Conservation (phyloP, 2,329 filamentous ascomycete genomes). For the Eutypella sp. region DNA sequence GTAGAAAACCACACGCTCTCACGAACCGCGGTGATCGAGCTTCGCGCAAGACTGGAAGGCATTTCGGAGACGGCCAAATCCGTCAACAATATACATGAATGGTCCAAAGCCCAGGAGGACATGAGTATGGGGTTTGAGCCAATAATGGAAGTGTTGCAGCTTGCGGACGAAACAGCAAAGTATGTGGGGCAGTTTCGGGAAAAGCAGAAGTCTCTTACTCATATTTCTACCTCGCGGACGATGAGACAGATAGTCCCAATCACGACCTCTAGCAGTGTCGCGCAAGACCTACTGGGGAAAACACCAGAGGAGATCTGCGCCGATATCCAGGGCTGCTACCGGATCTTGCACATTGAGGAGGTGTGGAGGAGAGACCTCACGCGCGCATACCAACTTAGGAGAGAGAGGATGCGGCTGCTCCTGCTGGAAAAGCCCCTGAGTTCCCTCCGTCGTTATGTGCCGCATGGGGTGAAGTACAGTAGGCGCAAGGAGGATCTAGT, state of each 20-base stretch:
- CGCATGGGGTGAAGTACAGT: slow-evolving; percentile 5
- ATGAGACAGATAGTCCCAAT: slow-evolving; percentile 5
- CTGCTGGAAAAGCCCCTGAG: slow-evolving; percentile 13
- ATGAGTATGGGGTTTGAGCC: slow-evolving; percentile 20
- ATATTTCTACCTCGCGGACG: slow-evolving; percentile 8
- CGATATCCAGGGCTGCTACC: slow-evolving; percentile 24
- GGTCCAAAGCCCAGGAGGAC: no score
- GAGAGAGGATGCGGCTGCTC: slow-evolving; percentile 18
- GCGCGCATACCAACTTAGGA: slow-evolving; percentile 23
- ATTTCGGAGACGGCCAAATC: slow-evolving; percentile 14
- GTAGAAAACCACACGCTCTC: slow-evolving; percentile 14
- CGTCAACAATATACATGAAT: no score
- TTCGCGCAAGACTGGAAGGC: slow-evolving; percentile 17
- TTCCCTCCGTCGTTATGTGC: slow-evolving; percentile 7
- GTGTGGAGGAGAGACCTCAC: slow-evolving; percentile 30
- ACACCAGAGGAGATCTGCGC: slow-evolving; percentile 29
- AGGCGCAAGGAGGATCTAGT: slow-evolving; percentile 27
- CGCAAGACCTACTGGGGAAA: slow-evolving; percentile 26
- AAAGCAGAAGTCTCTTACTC: not conserved
- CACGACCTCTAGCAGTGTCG: slow-evolving; percentile 18
- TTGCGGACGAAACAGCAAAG: slow-evolving; percentile 9
- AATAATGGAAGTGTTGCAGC: slow-evolving; percentile 13
- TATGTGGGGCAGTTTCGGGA: slow-evolving; percentile 3
- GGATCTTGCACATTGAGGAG: slow-evolving; percentile 35
- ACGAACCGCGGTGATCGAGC: slow-evolving; percentile 14